Conservation (phyloP, 345 rosid species). For the Cardamine occulta region DNA sequence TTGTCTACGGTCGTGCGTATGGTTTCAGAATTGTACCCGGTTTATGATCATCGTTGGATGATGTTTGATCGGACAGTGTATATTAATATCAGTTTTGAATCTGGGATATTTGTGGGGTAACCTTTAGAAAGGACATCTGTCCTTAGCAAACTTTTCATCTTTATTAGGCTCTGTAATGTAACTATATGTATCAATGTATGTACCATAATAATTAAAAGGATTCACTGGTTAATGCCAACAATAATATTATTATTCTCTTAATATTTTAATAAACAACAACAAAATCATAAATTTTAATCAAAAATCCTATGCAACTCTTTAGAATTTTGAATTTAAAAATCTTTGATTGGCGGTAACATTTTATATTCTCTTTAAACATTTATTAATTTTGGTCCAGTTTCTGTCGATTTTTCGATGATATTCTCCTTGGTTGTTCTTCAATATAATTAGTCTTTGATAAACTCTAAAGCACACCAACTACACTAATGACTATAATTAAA, state of each 20-base stretch:
- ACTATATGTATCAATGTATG: slow-evolving; percentile 10
- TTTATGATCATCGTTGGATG: neutral
- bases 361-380: no score
- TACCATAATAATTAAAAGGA: neutral
- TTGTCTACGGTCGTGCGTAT: slow-evolving; percentile 11
- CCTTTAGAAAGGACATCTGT: slow-evolving; percentile 19
- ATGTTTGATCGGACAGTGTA: slow-evolving; percentile 20
- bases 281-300: neutral
- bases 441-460: no score
- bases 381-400: no score
- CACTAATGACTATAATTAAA: neutral
- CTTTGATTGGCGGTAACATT: neutral
- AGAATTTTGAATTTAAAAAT: neutral
- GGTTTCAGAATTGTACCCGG: neutral
- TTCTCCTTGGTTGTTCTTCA: no score
- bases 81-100: slow-evolving; percentile 17
- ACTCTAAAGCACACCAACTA: neutral
- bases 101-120: slow-evolving; percentile 21
- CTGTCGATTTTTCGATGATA: no score
- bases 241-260: neutral
- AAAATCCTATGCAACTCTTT: neutral
- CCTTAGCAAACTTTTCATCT: slow-evolving; percentile 7
- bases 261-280: neutral
- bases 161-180: neutral
- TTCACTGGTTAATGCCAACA: neutral